These are phyloP conservation scores for Platanthera guangdongensis DNA, from an alignment of 106 monocot species.

Conservation along the genomic window DNA sequence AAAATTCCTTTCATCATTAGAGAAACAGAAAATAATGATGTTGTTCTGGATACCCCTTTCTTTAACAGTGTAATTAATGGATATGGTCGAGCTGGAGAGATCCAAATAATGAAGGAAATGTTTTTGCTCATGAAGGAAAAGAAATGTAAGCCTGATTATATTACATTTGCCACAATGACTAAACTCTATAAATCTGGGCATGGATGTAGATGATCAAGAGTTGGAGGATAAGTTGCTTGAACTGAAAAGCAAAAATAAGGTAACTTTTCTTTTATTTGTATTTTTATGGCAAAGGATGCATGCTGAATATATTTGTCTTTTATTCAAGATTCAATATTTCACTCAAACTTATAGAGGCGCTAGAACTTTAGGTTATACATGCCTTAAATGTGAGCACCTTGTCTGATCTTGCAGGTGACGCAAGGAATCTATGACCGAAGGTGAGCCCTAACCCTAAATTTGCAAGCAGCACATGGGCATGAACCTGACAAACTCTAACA, in stretches of 20 bases:
- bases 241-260: constrained; percentile 22
- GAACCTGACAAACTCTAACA: too few relatives aligned
- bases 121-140: constrained; percentile 70
- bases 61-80: constrained; percentile 87
- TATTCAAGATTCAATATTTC: too few relatives aligned
- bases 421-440: too few relatives aligned
- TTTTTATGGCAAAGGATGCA: neutral
- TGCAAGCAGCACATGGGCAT: too few relatives aligned
- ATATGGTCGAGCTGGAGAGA: constrained; percentile 67
- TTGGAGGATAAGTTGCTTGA: constrained; percentile 28
- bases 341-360: too few relatives aligned
- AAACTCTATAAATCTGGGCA: constrained; percentile 50
- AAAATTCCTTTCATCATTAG: constrained; percentile 61
- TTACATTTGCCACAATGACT: constrained; percentile 67
- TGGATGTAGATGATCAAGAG: constrained; percentile 53
- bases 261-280: constrained; percentile 12
- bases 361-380: too few relatives aligned
- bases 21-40: constrained; percentile 78
- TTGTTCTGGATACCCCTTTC: constrained; percentile 67
- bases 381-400: too few relatives aligned
- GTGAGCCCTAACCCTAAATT: too few relatives aligned
- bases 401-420: too few relatives aligned
- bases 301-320: too few relatives aligned
- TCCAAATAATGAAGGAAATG: constrained; percentile 83
- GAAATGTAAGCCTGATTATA: constrained; percentile 62